Evolutionary conservation across 164 flowering plant species (phyloP).

Genomic region (Macadamia integrifolia): DNA sequence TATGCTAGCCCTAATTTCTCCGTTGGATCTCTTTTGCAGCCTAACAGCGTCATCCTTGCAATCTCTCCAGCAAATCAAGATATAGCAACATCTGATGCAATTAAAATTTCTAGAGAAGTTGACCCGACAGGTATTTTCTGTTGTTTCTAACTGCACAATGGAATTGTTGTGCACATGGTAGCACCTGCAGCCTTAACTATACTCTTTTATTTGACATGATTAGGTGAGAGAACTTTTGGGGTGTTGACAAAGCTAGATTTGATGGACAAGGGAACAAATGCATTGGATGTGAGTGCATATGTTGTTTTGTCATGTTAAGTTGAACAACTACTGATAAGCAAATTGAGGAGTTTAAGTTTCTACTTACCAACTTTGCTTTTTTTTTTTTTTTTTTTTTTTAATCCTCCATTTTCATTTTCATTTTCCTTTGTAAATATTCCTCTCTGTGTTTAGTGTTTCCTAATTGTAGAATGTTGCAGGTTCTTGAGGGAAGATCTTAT

Average conservation of each 20-base stretch:
- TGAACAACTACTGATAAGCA: neutral
- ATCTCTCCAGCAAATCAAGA: conserved; percentile 95
- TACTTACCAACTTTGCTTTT: neutral
- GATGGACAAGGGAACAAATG: conserved; percentile 94
- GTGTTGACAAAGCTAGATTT: conserved; percentile 84
- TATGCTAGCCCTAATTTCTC: neutral
- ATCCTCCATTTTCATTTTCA: too few relatives aligned
- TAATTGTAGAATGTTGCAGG: conserved; percentile 29
- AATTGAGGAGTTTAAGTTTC: neutral
- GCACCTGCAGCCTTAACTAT: neutral
- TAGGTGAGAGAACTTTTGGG: conserved; percentile 89
- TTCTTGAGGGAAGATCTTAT: conserved; percentile 77
- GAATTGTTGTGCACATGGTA: neutral
- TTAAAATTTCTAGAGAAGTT: conserved; percentile 84
- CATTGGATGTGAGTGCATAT: conserved; percentile 56
- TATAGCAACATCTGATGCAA: conserved; percentile 94
- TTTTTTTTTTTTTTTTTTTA: too few relatives aligned
- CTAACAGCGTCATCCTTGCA: conserved; percentile 81
- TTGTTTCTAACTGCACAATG: neutral
- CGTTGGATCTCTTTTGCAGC: conserved; percentile 32
- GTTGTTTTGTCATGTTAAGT: neutral
- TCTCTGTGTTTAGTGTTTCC: neutral
- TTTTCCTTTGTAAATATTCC: neutral
- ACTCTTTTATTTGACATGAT: neutral
- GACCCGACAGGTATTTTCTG: conserved; percentile 64